Conservation (phyloP, 1,284 basidiomycete genomes). For the Coniophora puteana region DNA sequence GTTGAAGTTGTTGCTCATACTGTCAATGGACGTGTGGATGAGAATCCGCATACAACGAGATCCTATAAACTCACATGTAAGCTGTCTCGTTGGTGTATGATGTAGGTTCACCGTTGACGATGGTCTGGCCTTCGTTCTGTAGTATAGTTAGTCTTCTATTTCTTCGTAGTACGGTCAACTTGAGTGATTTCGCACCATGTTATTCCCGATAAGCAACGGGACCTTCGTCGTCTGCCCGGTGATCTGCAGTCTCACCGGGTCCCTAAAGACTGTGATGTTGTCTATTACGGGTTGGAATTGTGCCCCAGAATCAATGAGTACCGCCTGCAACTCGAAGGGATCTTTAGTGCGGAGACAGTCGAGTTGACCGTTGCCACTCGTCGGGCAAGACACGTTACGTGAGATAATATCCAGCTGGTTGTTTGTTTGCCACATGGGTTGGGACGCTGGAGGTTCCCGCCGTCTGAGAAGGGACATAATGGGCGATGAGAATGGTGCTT, state of each 20-base stretch:
- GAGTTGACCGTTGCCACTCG: conserved; percentile 30
- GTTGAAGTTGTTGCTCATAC: conserved; percentile 40
- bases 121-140: conserved; percentile 40
- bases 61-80: conserved; percentile 26
- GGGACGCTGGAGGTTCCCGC: conserved; percentile 19
- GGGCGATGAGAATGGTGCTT: conserved; percentile 11
- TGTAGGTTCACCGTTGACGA: conserved; percentile 39
- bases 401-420: conserved; percentile 34
- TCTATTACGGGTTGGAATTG: conserved; percentile 44
- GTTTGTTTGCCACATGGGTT: conserved; percentile 40
- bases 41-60: background rate
- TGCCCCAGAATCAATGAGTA: conserved; percentile 31
- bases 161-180: background rate
- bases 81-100: conserved; percentile 34
- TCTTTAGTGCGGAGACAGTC: conserved; percentile 36
- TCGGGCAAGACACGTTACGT: conserved; percentile 33
- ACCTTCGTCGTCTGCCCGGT: conserved; percentile 34
- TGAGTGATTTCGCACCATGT: conserved; percentile 25
- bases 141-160: background rate
- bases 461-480: background rate
- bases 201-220: conserved; percentile 39
- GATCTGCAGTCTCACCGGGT: conserved; percentile 34
- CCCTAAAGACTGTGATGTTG: conserved; percentile 39
- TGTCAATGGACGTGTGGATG: conserved; percentile 16
- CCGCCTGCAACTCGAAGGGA: conserved; percentile 27